These are phyloP conservation scores for Eimeria praecox DNA, from an alignment of 169 alveolate species.

Conservation along the genomic window DNA sequence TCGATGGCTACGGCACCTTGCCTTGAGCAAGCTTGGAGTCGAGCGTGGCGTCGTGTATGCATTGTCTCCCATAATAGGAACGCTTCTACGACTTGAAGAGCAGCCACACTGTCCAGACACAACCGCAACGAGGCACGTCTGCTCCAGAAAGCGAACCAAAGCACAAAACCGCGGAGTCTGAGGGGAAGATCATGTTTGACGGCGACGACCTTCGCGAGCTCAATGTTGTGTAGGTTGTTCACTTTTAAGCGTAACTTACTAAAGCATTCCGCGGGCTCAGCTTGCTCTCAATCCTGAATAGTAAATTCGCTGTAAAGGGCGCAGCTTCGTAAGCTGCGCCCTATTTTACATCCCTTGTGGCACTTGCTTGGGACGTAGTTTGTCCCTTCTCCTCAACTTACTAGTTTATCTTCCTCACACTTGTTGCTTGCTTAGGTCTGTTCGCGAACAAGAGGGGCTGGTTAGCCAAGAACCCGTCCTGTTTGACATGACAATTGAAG, in stretches of 20 bases:
- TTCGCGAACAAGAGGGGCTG: slow-evolving; percentile 90
- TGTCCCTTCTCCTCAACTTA: not conserved
- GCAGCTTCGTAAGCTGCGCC: not conserved
- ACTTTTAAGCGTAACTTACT: not conserved
- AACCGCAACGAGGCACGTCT: not conserved
- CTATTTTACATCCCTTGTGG: not conserved
- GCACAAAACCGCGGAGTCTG: not conserved
- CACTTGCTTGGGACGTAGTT: not conserved
- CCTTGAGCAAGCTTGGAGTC: not conserved
- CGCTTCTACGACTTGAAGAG: slow-evolving; percentile 76
- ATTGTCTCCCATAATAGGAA: slow-evolving; percentile 12
- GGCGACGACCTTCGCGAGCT: slow-evolving; percentile 51
- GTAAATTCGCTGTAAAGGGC: not conserved
- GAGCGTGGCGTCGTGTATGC: not conserved
- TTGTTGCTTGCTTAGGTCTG: slow-evolving; percentile 74
- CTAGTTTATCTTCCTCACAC: not conserved
- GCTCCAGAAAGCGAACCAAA: not conserved
- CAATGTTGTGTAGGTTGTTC: slow-evolving; percentile 26
- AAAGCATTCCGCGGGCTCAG: not conserved
- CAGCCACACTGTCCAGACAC: slow-evolving; percentile 16
- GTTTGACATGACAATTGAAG: slow-evolving; percentile 86
- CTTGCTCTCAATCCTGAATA: not conserved
- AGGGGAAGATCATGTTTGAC: slow-evolving; percentile 53
- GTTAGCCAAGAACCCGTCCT: slow-evolving; percentile 87
- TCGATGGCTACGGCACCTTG: not conserved